Evolutionary conservation across 1,139 yeast species (phyloP).

Genomic region (Yarrowia galli): DNA sequence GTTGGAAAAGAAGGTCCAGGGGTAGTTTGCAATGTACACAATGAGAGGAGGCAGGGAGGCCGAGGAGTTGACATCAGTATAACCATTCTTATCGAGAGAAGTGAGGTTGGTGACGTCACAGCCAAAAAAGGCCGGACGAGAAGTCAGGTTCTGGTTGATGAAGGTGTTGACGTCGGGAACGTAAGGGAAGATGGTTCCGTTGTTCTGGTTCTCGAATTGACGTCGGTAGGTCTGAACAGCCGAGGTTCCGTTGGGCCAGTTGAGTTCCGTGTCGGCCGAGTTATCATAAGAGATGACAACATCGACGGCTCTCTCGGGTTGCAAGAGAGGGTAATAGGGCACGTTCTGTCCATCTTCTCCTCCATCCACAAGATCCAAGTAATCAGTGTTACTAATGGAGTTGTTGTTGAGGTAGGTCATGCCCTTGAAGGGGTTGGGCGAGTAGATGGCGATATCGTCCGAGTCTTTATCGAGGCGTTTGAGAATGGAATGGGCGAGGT

Average conservation of each 20-base stretch:
- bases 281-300: slow-evolving; percentile 83
- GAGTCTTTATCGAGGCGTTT: slow-evolving; percentile 46
- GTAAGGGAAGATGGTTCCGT: slow-evolving; percentile 71
- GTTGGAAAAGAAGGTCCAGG: slow-evolving; percentile 71
- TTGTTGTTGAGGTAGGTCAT: slow-evolving; percentile 44
- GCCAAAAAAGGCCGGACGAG: slow-evolving; percentile 75
- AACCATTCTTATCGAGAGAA: slow-evolving; percentile 43
- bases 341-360: slow-evolving; percentile 84
- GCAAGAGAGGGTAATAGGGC: slow-evolving; percentile 79
- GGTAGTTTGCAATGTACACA: slow-evolving; percentile 80
- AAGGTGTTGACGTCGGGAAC: slow-evolving; percentile 81
- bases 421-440: slow-evolving; percentile 74
- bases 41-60: slow-evolving; percentile 67
- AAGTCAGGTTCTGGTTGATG: slow-evolving; percentile 55
- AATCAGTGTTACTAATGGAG: slow-evolving; percentile 50
- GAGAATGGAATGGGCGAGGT: slow-evolving; percentile 50
- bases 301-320: slow-evolving; percentile 74
- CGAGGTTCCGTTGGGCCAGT: slow-evolving; percentile 72
- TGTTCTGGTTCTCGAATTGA: slow-evolving; percentile 54
- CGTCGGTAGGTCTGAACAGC: slow-evolving; percentile 62
- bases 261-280: slow-evolving; percentile 73
- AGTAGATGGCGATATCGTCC: slow-evolving; percentile 73
- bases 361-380: slow-evolving; percentile 80
- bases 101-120: slow-evolving; percentile 77
- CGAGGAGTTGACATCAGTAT: slow-evolving; percentile 41